Conservation (phyloP, 2,329 filamentous ascomycete genomes). For the Paecilomyces niveus region DNA sequence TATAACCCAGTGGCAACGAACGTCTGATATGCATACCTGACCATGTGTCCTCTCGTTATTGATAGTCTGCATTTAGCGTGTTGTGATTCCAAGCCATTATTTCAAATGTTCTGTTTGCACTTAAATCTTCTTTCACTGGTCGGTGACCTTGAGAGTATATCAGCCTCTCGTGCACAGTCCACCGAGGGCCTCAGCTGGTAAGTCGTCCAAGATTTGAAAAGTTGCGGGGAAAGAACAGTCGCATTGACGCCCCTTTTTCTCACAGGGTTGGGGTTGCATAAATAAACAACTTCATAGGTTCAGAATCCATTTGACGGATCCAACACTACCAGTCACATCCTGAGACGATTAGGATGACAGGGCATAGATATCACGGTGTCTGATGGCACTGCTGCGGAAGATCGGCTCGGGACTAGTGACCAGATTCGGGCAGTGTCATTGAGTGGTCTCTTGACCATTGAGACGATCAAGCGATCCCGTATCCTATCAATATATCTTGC, state of each 20-base stretch:
- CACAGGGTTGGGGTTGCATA: not conserved
- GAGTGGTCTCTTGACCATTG: not conserved
- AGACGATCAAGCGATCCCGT: not conserved
- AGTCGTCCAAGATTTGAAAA: not conserved
- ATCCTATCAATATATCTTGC: not conserved
- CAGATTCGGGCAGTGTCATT: not conserved
- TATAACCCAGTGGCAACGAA: not conserved
- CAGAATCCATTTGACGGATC: not conserved
- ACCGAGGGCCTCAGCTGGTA: not conserved
- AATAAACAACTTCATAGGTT: not conserved
- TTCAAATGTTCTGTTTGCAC: not conserved
- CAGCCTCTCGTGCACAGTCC: not conserved
- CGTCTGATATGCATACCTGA: not conserved
- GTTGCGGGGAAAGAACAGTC: not conserved
- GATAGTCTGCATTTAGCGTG: slow-evolving; percentile 1
- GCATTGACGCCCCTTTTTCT: not conserved
- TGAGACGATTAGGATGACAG: not conserved
- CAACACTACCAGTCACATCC: not conserved
- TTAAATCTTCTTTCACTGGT: not conserved
- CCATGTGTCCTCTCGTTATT: not conserved
- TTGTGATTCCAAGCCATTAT: not conserved
- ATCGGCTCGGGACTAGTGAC: not conserved
- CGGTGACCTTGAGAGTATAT: not conserved
- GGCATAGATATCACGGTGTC: not conserved
- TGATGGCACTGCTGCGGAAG: not conserved